Conservation (phyloP, 1,139 yeast genomes). For the Zygosaccharomyces pseudobailii region DNA sequence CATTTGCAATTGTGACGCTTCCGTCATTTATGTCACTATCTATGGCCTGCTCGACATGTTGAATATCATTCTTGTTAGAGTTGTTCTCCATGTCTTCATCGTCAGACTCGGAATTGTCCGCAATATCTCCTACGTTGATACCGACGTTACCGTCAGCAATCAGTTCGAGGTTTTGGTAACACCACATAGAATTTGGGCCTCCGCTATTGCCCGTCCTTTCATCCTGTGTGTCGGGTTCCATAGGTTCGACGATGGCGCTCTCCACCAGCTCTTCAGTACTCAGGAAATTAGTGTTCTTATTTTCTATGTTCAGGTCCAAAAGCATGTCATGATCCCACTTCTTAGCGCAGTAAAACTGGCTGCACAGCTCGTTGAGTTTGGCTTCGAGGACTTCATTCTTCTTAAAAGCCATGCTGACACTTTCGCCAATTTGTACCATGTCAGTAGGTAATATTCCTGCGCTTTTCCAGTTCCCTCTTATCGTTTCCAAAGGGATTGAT, state of each 20-base stretch:
- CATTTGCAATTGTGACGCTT: background rate
- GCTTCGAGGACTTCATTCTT: conserved; percentile 35
- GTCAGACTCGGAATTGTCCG: conserved; percentile 11
- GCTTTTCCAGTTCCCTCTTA: conserved; percentile 51
- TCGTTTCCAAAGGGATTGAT: conserved; percentile 42
- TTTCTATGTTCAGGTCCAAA: conserved; percentile 53
- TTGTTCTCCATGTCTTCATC: conserved; percentile 13
- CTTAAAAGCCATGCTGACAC: conserved; percentile 33
- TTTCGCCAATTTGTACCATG: conserved; percentile 26
- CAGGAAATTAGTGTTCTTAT: conserved; percentile 50
- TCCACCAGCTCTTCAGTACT: conserved; percentile 63
- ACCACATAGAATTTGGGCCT: conserved; percentile 6
- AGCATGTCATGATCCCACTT: conserved; percentile 59
- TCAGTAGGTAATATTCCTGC: conserved; percentile 38
- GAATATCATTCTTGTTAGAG: conserved; percentile 2
- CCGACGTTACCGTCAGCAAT: conserved; percentile 12
- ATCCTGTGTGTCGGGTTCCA: conserved; percentile 29
- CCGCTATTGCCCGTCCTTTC: conserved; percentile 5
- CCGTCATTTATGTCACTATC: conserved; percentile 4
- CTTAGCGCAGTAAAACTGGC: conserved; percentile 44
- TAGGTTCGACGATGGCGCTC: conserved; percentile 51
- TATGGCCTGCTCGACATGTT: conserved; percentile 7
- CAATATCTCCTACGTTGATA: conserved; percentile 7
- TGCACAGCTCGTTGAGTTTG: conserved; percentile 43
- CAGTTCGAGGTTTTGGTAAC: conserved; percentile 13